Base-by-base conservation (phyloP, 2,329 filamentous ascomycete species). In the Apiospora koreana region DNA sequence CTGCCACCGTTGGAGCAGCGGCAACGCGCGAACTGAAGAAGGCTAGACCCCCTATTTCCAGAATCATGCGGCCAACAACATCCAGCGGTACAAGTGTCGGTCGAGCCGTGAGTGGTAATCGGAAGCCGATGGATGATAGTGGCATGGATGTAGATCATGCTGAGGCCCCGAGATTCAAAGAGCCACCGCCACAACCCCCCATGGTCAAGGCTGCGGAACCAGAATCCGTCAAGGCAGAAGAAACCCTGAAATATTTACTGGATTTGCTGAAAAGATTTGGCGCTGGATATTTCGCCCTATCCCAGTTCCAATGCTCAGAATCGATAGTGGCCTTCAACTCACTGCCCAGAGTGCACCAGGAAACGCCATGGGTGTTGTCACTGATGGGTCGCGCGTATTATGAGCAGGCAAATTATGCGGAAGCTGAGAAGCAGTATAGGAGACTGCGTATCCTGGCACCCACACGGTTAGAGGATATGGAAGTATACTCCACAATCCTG, bases 401-500 rank as follows among this genome's bases (percentile, higher is more conserved):
- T 79, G 96, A 99, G 83, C 93, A 95, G 79, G 92, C 93, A 12
- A 89, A 92, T 74, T 98, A 98, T 78, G 84, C 86, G 2, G 94
- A 97, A 73, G 94, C 96, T 3, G 95, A 97, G 79, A 94, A 93
- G 73, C 93, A 91, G 76, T 99, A 97, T 80, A 87, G 90, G 70
- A 90, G 91, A 69, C 89, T 99, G 74, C 91, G 94, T 67, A 88
- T 92, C 42, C 86, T 96, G 74, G 91, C 93, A 16, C 95, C 95
- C 0, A 93, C 93, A 1, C 90, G 94, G 4, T 86, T 97, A 62
- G 93, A 97, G 78, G 95, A 98, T 77, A 98, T 98, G 95, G 96
- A 99, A 79, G 91, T 98, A 45, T 99, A 97, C 82, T 98, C 95
- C 18, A 99, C 96, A 0, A 92, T 97, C n/a, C 87, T 99, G n/a